Percentiles rank a stretch among this genome's conserved stretches.
Evolutionary conservation across 345 rosid species (phyloP).

Genomic region (Hypericum perforatum): DNA sequence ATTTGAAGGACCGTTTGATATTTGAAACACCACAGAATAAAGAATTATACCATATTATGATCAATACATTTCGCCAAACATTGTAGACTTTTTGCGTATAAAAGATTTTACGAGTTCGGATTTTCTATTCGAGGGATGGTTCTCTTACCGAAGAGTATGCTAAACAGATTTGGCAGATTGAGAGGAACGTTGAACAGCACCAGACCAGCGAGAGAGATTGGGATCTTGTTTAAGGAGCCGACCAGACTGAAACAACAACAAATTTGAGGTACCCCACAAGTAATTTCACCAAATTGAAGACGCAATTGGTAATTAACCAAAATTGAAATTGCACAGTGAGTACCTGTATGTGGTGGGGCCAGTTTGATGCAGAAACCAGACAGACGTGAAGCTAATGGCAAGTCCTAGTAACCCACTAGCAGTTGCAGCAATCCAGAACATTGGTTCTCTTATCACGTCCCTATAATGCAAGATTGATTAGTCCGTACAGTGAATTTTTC

Average conservation of each 20-base stretch:
- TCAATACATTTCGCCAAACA: too few relatives aligned
- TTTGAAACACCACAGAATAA: too few relatives aligned
- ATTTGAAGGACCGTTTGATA: too few relatives aligned
- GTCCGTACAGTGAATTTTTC: too few relatives aligned
- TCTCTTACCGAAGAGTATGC: slow-evolving; percentile 73
- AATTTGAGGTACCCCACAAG: background rate
- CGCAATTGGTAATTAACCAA: background rate
- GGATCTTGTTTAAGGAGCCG: slow-evolving; percentile 90
- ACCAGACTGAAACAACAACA: slow-evolving; percentile 45
- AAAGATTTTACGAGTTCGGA: too few relatives aligned
- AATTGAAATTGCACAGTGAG: background rate
- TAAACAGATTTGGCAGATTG: slow-evolving; percentile 63
- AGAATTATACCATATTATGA: background rate
- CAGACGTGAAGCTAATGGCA: slow-evolving; percentile 87
- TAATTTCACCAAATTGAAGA: background rate
- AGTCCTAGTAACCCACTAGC: slow-evolving; percentile 84
- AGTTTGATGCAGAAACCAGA: slow-evolving; percentile 95
- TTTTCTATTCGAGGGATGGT: too few relatives aligned
- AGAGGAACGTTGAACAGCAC: slow-evolving; percentile 70
- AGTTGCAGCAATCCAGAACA: slow-evolving; percentile 85
- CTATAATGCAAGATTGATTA: slow-evolving; percentile 27
- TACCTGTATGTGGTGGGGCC: slow-evolving; percentile 92
- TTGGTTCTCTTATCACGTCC: slow-evolving; percentile 50
- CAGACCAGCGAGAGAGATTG: slow-evolving; percentile 67
- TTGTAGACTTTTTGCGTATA: too few relatives aligned